A percentile compares a stretch with the other conserved stretches of the same genome.
phyloP scores from a whole-genome alignment of 2,329 filamentous ascomycete species.

The Penicillium vulpinum region DNA sequence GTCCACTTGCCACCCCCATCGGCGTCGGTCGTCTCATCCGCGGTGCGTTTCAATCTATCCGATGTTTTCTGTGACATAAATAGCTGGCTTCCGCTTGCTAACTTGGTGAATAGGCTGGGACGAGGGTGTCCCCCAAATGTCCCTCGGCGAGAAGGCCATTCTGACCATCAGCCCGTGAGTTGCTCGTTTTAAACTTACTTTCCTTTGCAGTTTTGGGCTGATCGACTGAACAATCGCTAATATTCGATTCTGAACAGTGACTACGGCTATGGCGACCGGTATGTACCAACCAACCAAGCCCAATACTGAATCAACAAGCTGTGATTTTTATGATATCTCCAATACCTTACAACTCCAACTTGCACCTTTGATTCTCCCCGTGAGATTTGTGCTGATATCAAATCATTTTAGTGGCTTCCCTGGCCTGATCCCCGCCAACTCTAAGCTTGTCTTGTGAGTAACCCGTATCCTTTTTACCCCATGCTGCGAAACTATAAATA shows the following conservation, averaged over 20 bases:
- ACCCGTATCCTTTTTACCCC: not conserved
- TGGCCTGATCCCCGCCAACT: slow-evolving; percentile 70
- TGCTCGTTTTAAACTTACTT: not conserved
- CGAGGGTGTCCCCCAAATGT: slow-evolving; percentile 82
- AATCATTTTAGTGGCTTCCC: slow-evolving; percentile 66
- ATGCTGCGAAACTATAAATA: not conserved
- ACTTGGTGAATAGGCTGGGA: slow-evolving; percentile 63
- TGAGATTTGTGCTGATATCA: not conserved
- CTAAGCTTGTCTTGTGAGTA: slow-evolving; percentile 82
- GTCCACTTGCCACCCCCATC: slow-evolving; percentile 74
- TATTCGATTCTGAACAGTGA: slow-evolving; percentile 27
- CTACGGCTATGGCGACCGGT: slow-evolving; percentile 44
- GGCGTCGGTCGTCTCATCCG: slow-evolving; percentile 82
- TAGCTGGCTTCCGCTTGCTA: not conserved
- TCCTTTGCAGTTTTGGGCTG: not conserved
- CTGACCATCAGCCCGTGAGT: slow-evolving; percentile 76
- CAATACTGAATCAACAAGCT: not conserved
- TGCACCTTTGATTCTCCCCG: no score
- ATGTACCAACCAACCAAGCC: slow-evolving; percentile 21
- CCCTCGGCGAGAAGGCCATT: slow-evolving; percentile 83
- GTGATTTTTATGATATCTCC: not conserved
- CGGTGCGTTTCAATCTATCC: slow-evolving; percentile 57
- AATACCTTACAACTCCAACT: not conserved
- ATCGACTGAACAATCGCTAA: slow-evolving; percentile 9
- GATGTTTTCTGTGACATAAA: not conserved